Evolutionary conservation across 2,329 filamentous ascomycete genomes (phyloP), one percentile per base, ranked within the genome.

Genomic region (Colletotrichum abscissum): DNA sequence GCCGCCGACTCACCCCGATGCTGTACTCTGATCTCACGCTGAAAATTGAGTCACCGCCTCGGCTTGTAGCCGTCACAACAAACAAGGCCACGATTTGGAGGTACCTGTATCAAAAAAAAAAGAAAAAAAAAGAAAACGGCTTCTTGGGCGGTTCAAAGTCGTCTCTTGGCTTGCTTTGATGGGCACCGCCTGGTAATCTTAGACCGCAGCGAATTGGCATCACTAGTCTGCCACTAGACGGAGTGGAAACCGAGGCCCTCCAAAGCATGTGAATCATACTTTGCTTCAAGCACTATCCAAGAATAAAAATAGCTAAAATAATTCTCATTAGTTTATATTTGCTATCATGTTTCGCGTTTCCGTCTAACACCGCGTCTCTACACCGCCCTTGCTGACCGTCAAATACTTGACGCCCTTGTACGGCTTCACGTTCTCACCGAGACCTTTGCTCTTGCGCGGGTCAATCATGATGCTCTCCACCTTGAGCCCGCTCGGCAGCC

Each of bases 321-420:
- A 26, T 71, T 30, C 52, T 66, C 67, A 72, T 74, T 74, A 63
- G 63, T 72, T 58, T 67, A 67, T 67, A n/a, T 49, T 46, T 46
- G 56, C 58, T 63, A 26, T 38, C 42, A 4, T 60, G 58, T 8
- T 28, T 35, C 42, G 24, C 5, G 38, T 59, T 42, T 19, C 14
- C 38, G 38, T 46, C 69, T 75, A 91, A 79, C 91, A 92, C 77
- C 91, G 85, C 76, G 91, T 87, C 81, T 93, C 91, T 55, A 92
- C 86, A 26, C 91, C 91, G 16, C 88, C 88, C 75, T 90, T 90
- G 78, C 91, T 92, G 62, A 92, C 86, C 19, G 95, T 98, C 78
- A 99, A 82, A 83, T 99, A 99, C 84, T 99, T 99, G 76, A 99
- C 97, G 1, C 97, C 97, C 84, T 98, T 99, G 84, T 98, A 98